Conservation (phyloP, 345 rosid species). For the Hibiscus syriacus region DNA sequence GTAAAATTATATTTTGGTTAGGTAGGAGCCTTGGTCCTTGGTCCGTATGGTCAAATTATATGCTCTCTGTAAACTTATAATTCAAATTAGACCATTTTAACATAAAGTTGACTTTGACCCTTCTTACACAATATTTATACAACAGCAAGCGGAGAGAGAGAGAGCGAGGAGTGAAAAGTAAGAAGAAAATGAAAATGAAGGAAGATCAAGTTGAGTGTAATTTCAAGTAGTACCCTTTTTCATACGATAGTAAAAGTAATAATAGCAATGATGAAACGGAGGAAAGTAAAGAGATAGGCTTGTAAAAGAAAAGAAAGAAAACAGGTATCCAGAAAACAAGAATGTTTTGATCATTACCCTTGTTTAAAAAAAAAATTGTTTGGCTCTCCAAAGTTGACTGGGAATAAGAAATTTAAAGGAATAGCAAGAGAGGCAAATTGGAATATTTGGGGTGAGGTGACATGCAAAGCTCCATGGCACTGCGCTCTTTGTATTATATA, state of each 20-base stretch:
- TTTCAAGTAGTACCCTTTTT: conserved; percentile 28
- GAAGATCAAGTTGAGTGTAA: conserved; percentile 36
- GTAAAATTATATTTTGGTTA: no score
- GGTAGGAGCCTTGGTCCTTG: no score
- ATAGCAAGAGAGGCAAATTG: background rate
- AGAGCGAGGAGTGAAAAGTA: conserved; percentile 1
- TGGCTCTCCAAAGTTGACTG: conserved; percentile 8
- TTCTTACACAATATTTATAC: no score
- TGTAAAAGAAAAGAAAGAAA: conserved; percentile 10
- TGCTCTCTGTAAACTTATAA: no score
- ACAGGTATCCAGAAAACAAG: background rate
- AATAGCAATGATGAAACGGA: conserved; percentile 10
- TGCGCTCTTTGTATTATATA: background rate
- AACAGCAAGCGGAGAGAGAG: no score
- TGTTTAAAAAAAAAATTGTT: background rate
- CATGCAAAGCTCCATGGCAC: conserved; percentile 19
- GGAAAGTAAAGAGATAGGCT: conserved; percentile 22
- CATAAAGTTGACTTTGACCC: no score
- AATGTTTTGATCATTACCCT: background rate
- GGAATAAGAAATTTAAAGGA: conserved; percentile 5
- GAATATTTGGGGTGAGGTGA: conserved; percentile 34
- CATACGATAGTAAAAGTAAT: conserved; percentile 22
- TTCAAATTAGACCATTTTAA: no score
- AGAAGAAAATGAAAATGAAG: background rate
- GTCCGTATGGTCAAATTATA: no score